These are phyloP conservation scores for Hymenoscyphus albidus DNA, from an alignment of 2,329 filamentous ascomycete species.

Conservation along the genomic window DNA sequence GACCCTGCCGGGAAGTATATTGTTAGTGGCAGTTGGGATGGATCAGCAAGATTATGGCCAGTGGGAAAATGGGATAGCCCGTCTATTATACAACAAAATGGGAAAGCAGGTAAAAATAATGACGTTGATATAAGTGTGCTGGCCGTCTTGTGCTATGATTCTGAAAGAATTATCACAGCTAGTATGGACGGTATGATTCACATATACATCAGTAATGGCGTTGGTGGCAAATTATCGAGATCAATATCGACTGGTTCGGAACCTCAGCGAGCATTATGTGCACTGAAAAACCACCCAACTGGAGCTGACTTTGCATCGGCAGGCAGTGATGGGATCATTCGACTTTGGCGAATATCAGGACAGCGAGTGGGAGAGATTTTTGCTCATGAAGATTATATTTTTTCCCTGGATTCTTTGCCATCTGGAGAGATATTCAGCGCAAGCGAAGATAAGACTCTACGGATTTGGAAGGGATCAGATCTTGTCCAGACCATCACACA, in stretches of 20 bases:
- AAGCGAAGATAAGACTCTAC: constrained; percentile 89
- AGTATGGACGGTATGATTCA: constrained; percentile 89
- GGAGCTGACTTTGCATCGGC: constrained; percentile 93
- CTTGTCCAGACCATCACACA: constrained; percentile 96
- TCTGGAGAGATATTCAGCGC: constrained; percentile 86
- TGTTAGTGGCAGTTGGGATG: constrained; percentile 93
- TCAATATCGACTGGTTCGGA: constrained; percentile 70
- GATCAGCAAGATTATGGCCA: constrained; percentile 80
- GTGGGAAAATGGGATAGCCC: constrained; percentile 81
- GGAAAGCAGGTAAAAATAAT: constrained; percentile 44
- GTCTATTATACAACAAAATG: constrained; percentile 68
- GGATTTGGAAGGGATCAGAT: constrained; percentile 77
- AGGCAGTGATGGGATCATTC: constrained; percentile 85
- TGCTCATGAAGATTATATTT: constrained; percentile 94
- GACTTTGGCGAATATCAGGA: constrained; percentile 81
- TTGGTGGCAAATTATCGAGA: constrained; percentile 58
- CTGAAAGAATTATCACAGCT: constrained; percentile 78
- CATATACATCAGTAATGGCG: constrained; percentile 65
- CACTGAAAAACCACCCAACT: constrained; percentile 67
- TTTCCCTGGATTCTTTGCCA: constrained; percentile 72
- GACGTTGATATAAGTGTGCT: constrained; percentile 56
- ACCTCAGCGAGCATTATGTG: constrained; percentile 83
- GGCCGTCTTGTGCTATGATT: constrained; percentile 83
- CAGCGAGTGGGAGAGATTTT: constrained; percentile 71
- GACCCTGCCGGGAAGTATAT: constrained; percentile 68